phyloP scores from a whole-genome alignment of 768 basidiomycete genomes.

The Termitomyces sp. region DNA sequence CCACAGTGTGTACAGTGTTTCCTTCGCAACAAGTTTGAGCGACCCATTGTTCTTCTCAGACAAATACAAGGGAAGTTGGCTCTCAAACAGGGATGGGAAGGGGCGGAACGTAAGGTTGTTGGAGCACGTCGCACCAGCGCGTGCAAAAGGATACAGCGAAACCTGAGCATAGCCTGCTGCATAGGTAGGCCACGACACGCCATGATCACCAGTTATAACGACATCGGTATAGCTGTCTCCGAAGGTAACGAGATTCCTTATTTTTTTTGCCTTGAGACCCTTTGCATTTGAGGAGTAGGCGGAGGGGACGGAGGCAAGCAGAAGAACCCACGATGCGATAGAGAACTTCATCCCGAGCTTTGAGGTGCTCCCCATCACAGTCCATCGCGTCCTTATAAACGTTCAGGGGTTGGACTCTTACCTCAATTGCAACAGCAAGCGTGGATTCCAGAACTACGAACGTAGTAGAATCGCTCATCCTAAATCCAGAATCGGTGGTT shows the following conservation, averaged over 20 bases:
- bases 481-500: neutral
- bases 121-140: constrained; percentile 61
- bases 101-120: constrained; percentile 55
- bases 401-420: neutral
- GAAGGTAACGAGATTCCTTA: constrained; percentile 63
- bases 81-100: constrained; percentile 55
- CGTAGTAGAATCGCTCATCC: neutral
- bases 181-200: constrained; percentile 57
- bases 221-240: constrained; percentile 65
- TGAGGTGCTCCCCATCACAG: neutral
- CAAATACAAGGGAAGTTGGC: constrained; percentile 52
- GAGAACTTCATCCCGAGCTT: constrained; percentile 2
- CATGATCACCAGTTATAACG: constrained; percentile 34
- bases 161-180: constrained; percentile 50
- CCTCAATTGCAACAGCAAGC: neutral
- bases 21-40: constrained; percentile 29
- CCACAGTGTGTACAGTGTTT: constrained; percentile 64
- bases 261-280: constrained; percentile 36
- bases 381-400: neutral
- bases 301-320: neutral
- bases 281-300: neutral
- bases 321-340: neutral
- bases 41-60: constrained; percentile 35
- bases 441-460: neutral
- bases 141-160: constrained; percentile 52